A percentile compares a stretch with the other conserved stretches of the same genome.
phyloP scores from a whole-genome alignment of 2,329 filamentous ascomycete species.

The Thermothelomyces thermophilus region DNA sequence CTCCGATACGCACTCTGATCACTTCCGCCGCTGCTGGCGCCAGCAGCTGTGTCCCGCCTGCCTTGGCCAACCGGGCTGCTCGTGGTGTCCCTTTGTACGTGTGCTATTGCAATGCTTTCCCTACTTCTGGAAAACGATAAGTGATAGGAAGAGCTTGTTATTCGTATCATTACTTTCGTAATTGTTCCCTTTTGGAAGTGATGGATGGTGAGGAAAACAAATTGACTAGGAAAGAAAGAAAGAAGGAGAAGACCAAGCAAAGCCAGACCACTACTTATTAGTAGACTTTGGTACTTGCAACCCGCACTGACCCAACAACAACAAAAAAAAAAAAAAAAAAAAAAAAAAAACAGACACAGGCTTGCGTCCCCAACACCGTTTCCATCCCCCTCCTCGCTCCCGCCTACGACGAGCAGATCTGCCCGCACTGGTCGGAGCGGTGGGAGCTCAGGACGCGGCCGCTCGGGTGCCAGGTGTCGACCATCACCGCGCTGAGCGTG shows the following conservation, averaged over 20 bases:
- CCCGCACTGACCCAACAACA: too few relatives aligned
- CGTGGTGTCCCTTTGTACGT: constrained; percentile 49
- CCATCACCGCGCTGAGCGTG: constrained; percentile 35
- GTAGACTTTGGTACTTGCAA: too few relatives aligned
- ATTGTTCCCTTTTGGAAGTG: too few relatives aligned
- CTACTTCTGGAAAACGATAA: too few relatives aligned
- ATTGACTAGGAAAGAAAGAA: too few relatives aligned
- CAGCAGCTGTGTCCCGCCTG: constrained; percentile 44
- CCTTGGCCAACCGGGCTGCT: constrained; percentile 38
- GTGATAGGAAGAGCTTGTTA: too few relatives aligned
- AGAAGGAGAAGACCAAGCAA: too few relatives aligned
- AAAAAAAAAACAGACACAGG: constrained; percentile 38
- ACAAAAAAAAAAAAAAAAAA: constrained; percentile 27
- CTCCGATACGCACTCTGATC: constrained; percentile 20
- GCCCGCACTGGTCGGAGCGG: constrained; percentile 44
- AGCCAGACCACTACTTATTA: too few relatives aligned
- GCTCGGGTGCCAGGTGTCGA: constrained; percentile 37
- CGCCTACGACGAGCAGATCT: constrained; percentile 43
- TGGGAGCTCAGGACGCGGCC: constrained; percentile 37
- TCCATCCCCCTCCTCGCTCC: constrained; percentile 43
- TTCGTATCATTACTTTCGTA: too few relatives aligned
- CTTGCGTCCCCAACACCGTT: constrained; percentile 47
- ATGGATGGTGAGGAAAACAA: too few relatives aligned
- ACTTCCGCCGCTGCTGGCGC: constrained; percentile 45
- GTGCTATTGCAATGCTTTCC: too few relatives aligned